phyloP scores from a whole-genome alignment of 306 rosid species.

The Acacia acuminata region DNA sequence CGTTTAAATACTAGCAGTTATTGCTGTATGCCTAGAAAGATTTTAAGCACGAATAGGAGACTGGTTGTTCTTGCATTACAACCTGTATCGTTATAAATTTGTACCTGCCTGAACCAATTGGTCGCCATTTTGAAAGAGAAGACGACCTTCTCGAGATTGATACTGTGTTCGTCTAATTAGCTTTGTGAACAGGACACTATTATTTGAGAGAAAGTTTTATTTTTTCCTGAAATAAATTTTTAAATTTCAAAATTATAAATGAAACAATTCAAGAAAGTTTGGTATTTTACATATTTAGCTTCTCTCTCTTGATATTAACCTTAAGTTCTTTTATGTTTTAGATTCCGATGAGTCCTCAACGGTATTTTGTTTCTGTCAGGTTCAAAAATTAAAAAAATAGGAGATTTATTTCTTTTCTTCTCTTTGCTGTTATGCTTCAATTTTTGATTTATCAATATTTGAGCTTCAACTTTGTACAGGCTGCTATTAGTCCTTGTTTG shows the following conservation, averaged over 20 bases:
- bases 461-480: background rate
- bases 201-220: background rate
- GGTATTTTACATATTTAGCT: background rate
- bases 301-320: background rate
- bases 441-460: background rate
- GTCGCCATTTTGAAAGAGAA: background rate
- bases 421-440: background rate
- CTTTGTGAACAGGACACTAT: background rate
- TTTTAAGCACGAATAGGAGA: background rate
- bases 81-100: background rate
- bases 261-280: background rate
- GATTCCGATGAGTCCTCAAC: background rate
- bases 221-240: background rate
- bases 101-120: background rate
- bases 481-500: background rate
- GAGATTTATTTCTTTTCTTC: background rate
- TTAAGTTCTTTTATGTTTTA: background rate
- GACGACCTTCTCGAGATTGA: background rate
- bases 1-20: background rate
- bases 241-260: no score
- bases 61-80: background rate
- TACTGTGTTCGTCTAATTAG: background rate
- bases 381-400: background rate
- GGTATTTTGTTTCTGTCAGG: background rate
- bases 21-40: background rate